Percentiles rank a stretch among this genome's conserved stretches.
phyloP scores from a whole-genome alignment of 495 filamentous ascomycete species.

The Xylaria curta region DNA sequence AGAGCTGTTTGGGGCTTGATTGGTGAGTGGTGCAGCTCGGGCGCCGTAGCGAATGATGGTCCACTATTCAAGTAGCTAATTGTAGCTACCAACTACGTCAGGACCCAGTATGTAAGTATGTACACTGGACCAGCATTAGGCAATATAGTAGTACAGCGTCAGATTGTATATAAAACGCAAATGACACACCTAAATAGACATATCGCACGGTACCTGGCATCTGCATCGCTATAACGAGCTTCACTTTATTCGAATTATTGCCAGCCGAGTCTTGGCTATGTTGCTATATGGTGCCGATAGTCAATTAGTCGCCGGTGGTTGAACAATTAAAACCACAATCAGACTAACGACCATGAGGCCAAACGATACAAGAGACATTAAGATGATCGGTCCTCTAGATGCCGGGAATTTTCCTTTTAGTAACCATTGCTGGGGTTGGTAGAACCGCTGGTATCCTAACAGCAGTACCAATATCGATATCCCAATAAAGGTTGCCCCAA shows the following conservation, averaged over 20 bases:
- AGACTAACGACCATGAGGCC: constrained; percentile 74
- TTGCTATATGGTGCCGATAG: not conserved
- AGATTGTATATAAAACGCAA: not conserved
- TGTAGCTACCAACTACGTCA: not conserved
- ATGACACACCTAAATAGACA: not conserved
- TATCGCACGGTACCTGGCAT: not conserved
- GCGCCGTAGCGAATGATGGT: not conserved
- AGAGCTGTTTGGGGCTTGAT: not conserved
- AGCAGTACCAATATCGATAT: constrained; percentile 87
- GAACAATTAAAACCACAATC: constrained; percentile 73
- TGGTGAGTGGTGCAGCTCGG: not conserved
- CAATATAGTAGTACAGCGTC: not conserved
- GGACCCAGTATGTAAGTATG: not conserved
- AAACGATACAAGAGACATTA: constrained; percentile 73
- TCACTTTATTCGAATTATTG: not conserved
- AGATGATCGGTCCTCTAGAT: constrained; percentile 81
- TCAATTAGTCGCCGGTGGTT: constrained; percentile 51
- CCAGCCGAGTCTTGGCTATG: not conserved
- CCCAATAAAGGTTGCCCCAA: constrained; percentile 90
- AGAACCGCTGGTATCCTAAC: constrained; percentile 73
- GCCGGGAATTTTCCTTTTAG: constrained; percentile 93
- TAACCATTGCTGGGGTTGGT: constrained; percentile 80
- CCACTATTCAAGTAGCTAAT: not conserved
- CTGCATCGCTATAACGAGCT: not conserved
- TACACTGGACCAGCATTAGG: not conserved